Evolutionary conservation across 2,329 filamentous ascomycete genomes (phyloP).

Genomic region (Aspergillus chevalieri): DNA sequence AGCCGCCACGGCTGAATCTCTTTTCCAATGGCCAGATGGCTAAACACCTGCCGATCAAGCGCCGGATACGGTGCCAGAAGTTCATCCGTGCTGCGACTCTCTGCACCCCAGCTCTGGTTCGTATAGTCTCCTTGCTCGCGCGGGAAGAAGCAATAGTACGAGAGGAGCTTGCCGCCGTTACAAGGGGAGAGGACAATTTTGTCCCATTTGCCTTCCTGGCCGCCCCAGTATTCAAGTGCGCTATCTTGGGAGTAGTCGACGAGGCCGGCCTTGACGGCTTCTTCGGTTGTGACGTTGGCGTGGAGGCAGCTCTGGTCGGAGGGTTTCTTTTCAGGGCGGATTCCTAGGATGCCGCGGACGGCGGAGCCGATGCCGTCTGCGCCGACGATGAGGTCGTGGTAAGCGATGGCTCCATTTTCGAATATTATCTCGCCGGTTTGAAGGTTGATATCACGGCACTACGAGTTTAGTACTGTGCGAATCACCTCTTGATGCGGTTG

Average conservation of each 20-base stretch:
- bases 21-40: constrained; percentile 54
- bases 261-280: constrained; percentile 55
- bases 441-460: constrained; percentile 49
- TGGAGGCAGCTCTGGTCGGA: constrained; percentile 59
- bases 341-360: constrained; percentile 59
- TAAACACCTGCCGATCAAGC: constrained; percentile 53
- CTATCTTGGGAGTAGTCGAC: constrained; percentile 56
- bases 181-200: constrained; percentile 68
- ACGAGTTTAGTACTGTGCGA: constrained; percentile 6
- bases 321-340: constrained; percentile 54
- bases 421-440: constrained; percentile 48
- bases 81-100: constrained; percentile 50
- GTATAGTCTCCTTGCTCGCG: constrained; percentile 55
- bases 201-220: constrained; percentile 53
- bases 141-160: constrained; percentile 66
- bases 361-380: constrained; percentile 63
- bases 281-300: constrained; percentile 56
- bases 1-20: constrained; percentile 62
- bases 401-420: constrained; percentile 44
- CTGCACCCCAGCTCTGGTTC: constrained; percentile 54
- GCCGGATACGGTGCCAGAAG: constrained; percentile 56
- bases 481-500: too few species aligned
- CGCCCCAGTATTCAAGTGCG: constrained; percentile 66
- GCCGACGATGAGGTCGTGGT: constrained; percentile 57
- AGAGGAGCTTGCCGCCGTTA: constrained; percentile 58